Conservation (phyloP, 2,329 filamentous ascomycete species). For the Microcyclosporella mali region DNA sequence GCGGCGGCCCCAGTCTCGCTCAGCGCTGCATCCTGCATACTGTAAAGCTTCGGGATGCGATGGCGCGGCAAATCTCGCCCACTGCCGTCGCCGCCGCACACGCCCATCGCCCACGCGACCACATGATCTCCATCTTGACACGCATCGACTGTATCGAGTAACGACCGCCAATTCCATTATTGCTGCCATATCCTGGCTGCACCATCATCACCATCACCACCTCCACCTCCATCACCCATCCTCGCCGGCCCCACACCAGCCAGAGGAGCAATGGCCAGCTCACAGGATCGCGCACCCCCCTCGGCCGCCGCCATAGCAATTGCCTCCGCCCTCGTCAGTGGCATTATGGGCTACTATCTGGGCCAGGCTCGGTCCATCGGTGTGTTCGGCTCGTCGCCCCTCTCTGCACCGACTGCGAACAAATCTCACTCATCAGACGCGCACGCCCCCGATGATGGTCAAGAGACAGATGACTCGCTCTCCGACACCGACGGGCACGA, state of each 20-base stretch:
- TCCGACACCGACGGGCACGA: conserved; percentile 32
- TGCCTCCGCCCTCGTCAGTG: conserved; percentile 66
- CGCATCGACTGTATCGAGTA: no score
- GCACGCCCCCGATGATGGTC: conserved; percentile 27
- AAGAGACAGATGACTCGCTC: conserved; percentile 31
- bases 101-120: no score
- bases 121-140: no score
- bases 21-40: no score
- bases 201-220: background rate
- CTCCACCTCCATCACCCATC: background rate
- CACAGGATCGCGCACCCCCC: conserved; percentile 36
- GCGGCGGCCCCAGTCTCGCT: background rate
- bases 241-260: background rate
- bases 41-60: conserved; percentile 23
- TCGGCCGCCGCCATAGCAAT: conserved; percentile 58
- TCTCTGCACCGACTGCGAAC: conserved; percentile 16
- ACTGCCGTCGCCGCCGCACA: background rate
- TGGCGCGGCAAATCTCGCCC: conserved; percentile 29
- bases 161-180: no score
- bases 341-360: conserved; percentile 69
- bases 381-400: conserved; percentile 56
- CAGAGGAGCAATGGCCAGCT: conserved; percentile 19
- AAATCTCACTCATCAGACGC: background rate
- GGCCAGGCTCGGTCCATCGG: conserved; percentile 64
- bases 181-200: no score